Conservation (phyloP, 2,329 filamentous ascomycete genomes). For the Colletotrichum falcatum region DNA sequence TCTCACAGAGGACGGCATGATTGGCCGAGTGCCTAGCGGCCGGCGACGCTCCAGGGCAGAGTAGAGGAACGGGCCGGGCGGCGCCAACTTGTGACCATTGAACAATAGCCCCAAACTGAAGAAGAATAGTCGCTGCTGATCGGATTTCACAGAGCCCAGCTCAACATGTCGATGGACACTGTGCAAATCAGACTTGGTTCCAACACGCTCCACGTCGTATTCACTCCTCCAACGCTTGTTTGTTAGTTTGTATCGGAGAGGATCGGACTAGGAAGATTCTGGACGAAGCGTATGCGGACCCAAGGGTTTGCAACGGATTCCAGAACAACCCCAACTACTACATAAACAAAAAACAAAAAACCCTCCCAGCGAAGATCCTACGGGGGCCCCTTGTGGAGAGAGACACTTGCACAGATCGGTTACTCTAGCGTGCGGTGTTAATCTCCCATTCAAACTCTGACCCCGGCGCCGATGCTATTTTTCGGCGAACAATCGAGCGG, state of each 20-base stretch:
- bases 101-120: neutral
- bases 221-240: slow-evolving; percentile 1
- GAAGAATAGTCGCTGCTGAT: neutral
- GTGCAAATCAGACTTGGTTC: neutral
- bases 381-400: neutral
- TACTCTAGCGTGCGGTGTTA: neutral
- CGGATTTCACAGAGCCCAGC: neutral
- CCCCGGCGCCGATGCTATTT: neutral
- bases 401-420: neutral
- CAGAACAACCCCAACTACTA: neutral
- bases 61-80: neutral
- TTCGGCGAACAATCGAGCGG: neutral
- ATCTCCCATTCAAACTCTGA: neutral
- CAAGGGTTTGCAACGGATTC: slow-evolving; percentile 4
- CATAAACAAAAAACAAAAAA: too few relatives aligned
- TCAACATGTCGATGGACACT: neutral
- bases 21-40: neutral
- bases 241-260: neutral
- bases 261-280: neutral
- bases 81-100: neutral
- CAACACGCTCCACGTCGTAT: neutral
- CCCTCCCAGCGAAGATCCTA: neutral
- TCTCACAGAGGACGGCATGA: neutral
- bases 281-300: neutral
- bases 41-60: too few relatives aligned